Conservation (phyloP, 805 yeast genomes). For the Barnettozyma pratensis region DNA sequence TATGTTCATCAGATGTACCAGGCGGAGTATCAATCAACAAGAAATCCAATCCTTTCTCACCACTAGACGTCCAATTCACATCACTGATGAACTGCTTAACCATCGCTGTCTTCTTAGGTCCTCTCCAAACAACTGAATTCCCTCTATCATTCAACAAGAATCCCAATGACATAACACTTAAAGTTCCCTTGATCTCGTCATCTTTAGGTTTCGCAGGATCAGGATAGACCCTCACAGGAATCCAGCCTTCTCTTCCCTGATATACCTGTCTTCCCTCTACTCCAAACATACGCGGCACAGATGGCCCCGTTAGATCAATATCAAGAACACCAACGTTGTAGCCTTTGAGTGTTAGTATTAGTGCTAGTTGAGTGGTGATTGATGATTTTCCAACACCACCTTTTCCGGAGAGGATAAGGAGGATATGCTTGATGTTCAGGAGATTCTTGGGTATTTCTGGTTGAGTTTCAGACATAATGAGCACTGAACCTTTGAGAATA, state of each 20-base stretch:
- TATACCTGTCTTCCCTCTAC: slow-evolving; percentile 73
- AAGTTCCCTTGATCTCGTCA: slow-evolving; percentile 9
- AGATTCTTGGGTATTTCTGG: slow-evolving; percentile 14
- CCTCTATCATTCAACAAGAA: slow-evolving; percentile 81
- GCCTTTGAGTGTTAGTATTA: slow-evolving; percentile 68
- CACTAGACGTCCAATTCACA: slow-evolving; percentile 74
- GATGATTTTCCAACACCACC: slow-evolving; percentile 98
- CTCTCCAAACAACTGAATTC: slow-evolving; percentile 95
- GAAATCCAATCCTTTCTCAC: slow-evolving; percentile 41
- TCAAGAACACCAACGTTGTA: slow-evolving; percentile 90
- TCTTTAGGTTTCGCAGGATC: slow-evolving; percentile 24
- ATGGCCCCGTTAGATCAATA: slow-evolving; percentile 95
- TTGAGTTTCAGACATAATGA: no score
- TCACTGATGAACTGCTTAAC: slow-evolving; percentile 87
- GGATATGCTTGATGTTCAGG: slow-evolving; percentile 62
- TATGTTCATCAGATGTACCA: slow-evolving; percentile 97
- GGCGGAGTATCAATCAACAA: slow-evolving; percentile 96
- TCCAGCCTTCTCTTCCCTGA: slow-evolving; percentile 85
- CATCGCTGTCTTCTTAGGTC: slow-evolving; percentile 98
- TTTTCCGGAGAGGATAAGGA: slow-evolving; percentile 85
- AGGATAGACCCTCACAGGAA: slow-evolving; percentile 59
- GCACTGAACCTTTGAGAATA: no score
- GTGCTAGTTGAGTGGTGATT: slow-evolving; percentile 88
- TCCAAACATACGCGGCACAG: slow-evolving; percentile 94
- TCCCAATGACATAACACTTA: slow-evolving; percentile 76